Evolutionary conservation across 345 rosid genomes (phyloP).

Genomic region (Lumnitzera racemosa): DNA sequence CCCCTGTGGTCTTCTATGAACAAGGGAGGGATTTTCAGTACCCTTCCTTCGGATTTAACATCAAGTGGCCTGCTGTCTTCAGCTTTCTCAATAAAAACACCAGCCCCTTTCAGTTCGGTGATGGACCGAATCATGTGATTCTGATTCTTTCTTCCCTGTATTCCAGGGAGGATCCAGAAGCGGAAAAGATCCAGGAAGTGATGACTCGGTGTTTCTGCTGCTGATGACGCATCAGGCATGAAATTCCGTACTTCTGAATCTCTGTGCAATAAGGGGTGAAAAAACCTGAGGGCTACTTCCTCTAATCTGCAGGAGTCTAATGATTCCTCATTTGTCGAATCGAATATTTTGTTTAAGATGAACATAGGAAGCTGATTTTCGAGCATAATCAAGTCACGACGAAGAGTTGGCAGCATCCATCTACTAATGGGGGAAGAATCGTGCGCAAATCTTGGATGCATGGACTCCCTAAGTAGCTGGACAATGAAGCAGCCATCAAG

Average conservation of each 20-base stretch:
- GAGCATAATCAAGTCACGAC: slow-evolving; percentile 22
- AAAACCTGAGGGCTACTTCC: slow-evolving; percentile 19
- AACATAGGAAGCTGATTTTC: slow-evolving; percentile 25
- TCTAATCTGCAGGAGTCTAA: no score
- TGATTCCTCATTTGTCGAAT: neutral
- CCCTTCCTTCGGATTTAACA: slow-evolving; percentile 10
- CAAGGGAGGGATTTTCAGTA: slow-evolving; percentile 17
- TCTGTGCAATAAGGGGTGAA: slow-evolving; percentile 17
- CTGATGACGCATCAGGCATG: neutral
- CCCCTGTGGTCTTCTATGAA: slow-evolving; percentile 19
- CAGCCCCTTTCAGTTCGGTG: slow-evolving; percentile 18
- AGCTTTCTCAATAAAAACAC: slow-evolving; percentile 7
- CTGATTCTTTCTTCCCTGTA: neutral
- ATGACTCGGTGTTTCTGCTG: slow-evolving; percentile 1
- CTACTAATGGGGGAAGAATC: slow-evolving; percentile 2
- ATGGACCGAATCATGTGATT: slow-evolving; percentile 7
- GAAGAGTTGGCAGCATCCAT: slow-evolving; percentile 28
- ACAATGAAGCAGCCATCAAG: slow-evolving; percentile 30
- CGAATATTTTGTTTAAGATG: slow-evolving; percentile 11
- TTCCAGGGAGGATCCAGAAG: slow-evolving; percentile 14
- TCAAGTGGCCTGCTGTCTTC: slow-evolving; percentile 9
- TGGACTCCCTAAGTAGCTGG: slow-evolving; percentile 16
- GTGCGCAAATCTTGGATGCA: neutral
- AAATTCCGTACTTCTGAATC: no score
- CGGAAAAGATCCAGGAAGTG: slow-evolving; percentile 28